Conservation (phyloP, 225 moss, liverwort and hornwort genomes). For the Pseudoscleropodium purum region DNA sequence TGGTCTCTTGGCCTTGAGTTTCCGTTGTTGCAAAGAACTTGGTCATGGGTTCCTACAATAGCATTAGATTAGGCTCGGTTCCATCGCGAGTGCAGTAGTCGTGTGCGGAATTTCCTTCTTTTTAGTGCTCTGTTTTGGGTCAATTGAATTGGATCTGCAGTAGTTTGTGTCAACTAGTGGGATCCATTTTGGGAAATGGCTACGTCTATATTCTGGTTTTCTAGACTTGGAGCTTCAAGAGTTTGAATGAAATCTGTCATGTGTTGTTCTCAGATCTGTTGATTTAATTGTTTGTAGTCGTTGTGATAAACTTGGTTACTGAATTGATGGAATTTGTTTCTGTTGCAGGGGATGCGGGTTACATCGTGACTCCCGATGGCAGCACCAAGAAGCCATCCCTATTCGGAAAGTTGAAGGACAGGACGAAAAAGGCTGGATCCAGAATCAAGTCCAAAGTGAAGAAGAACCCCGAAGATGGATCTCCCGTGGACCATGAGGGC, state of each 20-base stretch:
- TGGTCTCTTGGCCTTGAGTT: not conserved
- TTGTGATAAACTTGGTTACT: not conserved
- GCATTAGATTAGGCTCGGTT: not conserved
- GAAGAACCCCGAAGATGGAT: constrained; percentile 10
- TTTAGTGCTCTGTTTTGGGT: not conserved
- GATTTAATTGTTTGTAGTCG: too few relatives aligned
- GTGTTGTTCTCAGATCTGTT: not conserved
- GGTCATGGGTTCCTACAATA: too few relatives aligned
- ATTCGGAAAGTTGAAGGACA: constrained; percentile 29
- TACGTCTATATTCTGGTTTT: too few relatives aligned
- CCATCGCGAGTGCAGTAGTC: not conserved
- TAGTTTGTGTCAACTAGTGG: not conserved
- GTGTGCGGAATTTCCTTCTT: not conserved
- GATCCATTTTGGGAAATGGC: not conserved
- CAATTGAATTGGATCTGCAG: not conserved
- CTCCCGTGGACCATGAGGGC: not conserved
- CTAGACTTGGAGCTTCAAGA: not conserved
- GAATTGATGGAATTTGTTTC: not conserved
- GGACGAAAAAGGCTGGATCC: constrained; percentile 19
- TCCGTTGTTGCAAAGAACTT: not conserved
- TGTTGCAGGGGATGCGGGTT: not conserved
- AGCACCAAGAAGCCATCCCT: constrained; percentile 8
- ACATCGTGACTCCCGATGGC: not conserved
- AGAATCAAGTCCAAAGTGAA: constrained; percentile 11
- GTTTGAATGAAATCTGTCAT: not conserved